Evolutionary conservation across 257 asterid species (phyloP), one percentile per base, ranked within the genome.

Genomic region (Solanum clarkiae): DNA sequence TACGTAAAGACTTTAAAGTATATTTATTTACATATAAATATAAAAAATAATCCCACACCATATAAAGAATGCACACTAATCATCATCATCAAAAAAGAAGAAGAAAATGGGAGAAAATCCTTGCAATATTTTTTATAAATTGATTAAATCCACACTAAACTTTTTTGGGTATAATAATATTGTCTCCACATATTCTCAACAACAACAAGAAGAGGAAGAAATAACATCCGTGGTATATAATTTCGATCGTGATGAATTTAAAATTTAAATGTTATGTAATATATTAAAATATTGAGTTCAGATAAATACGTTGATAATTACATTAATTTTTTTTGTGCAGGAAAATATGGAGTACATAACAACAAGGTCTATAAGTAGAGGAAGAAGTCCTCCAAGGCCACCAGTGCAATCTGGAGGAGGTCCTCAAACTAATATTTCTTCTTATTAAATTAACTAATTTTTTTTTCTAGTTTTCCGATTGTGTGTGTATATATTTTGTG

Each of bases 311-410:
- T 32, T 32, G 36, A 32, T 32, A 32, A 32, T 32, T 32, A 63
- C 29, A 66, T 66, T 66, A 29, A 66, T 77, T 82, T 16, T n/a
- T n/a, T 14, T 82, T 24, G 6, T 60, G 85, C 62, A 82, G 77
- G 60, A 82, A 60, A 36, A 26, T 26, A 24, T 60, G 6, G 72
- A n/a, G 44, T n/a, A 8, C 85, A 32, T 65, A 24, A 57, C 75
- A 60, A 62, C 77, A 60, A 82, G 77, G 77, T 82, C 75, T 1
- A 13, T 13, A 56, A 80, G 3, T 18, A 15, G 62, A 60, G 75
- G 49, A 18, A 60, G 63, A 65, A 63, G 62, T 10, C 85, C 85
- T 17, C 85, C 85, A 63, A 82, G 85, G 77, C 85, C 85, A 82
- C 80, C 85, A 16, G 74, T 82, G 26, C 55, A 63, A 8, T 44